A percentile compares a stretch with the other conserved stretches of the same genome.
Conservation (phyloP, 306 rosid genomes). For the Begonia masoniana region DNA sequence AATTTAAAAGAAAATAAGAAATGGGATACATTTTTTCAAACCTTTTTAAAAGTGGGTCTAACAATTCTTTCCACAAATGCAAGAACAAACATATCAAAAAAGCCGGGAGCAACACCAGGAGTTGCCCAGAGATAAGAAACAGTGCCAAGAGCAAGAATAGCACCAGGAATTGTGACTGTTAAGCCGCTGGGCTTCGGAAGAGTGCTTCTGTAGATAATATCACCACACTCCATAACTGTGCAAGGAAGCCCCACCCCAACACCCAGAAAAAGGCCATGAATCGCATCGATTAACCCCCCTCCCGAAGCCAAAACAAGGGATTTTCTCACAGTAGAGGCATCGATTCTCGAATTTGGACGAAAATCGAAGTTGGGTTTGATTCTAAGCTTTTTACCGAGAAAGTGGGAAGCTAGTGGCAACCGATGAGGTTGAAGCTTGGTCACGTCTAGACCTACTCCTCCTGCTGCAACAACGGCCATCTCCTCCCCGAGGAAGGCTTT, state of each 20-base stretch:
- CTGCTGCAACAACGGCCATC: slow-evolving; percentile 21
- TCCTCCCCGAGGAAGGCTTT: slow-evolving; percentile 12
- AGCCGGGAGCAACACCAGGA: slow-evolving; percentile 94
- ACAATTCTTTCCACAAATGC: slow-evolving; percentile 75
- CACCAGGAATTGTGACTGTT: slow-evolving; percentile 63
- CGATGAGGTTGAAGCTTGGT: slow-evolving; percentile 37
- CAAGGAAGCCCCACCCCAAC: slow-evolving; percentile 92
- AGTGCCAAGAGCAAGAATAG: slow-evolving; percentile 58
- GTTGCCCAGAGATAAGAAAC: slow-evolving; percentile 93
- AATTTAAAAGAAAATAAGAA: background rate
- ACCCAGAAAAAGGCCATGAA: slow-evolving; percentile 53
- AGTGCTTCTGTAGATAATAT: slow-evolving; percentile 82
- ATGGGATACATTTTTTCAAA: slow-evolving; percentile 10
- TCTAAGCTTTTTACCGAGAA: slow-evolving; percentile 43
- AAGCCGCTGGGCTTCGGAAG: slow-evolving; percentile 62
- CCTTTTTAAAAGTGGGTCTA: slow-evolving; percentile 72
- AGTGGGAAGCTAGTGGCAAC: slow-evolving; percentile 35
- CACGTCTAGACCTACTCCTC: slow-evolving; percentile 40
- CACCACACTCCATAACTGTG: slow-evolving; percentile 94
- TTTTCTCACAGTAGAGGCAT: slow-evolving; percentile 22
- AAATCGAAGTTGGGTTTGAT: slow-evolving; percentile 18
- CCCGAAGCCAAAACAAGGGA: slow-evolving; percentile 24
- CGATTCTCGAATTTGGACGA: slow-evolving; percentile 6
- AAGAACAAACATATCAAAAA: slow-evolving; percentile 94
- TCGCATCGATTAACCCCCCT: slow-evolving; percentile 35